These are phyloP conservation scores for Cardamine occulta DNA, from an alignment of 345 rosid genomes.

Conservation along the genomic window DNA sequence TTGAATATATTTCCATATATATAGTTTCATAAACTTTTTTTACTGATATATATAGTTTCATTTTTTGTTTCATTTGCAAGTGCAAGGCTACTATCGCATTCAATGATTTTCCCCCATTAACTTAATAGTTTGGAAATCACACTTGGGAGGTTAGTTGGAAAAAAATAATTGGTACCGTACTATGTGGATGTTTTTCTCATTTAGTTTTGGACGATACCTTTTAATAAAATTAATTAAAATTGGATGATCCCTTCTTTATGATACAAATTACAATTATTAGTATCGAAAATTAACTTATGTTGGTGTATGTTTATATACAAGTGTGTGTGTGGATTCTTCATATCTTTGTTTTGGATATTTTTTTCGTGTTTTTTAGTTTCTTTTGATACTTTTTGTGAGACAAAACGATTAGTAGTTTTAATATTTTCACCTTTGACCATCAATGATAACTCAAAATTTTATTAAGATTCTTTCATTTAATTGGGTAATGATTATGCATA, in stretches of 20 bases:
- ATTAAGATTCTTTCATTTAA: not conserved
- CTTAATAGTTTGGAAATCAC: not conserved
- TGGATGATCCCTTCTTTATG: not conserved
- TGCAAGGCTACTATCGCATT: not conserved
- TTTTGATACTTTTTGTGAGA: constrained; percentile 10
- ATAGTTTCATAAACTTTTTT: constrained; percentile 10
- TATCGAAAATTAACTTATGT: not conserved
- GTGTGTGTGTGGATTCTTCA: not conserved
- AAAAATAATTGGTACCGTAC: not conserved
- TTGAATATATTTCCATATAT: not conserved
- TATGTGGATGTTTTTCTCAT: not conserved
- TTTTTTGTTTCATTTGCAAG: not conserved
- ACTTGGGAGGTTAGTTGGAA: not conserved
- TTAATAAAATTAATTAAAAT: too few species aligned
- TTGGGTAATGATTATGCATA: constrained; percentile 16
- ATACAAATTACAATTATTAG: not conserved
- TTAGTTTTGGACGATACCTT: not conserved
- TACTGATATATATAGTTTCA: not conserved
- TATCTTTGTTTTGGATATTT: not conserved
- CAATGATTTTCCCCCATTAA: not conserved
- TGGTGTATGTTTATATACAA: not conserved
- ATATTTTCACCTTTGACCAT: constrained; percentile 19
- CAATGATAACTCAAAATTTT: not conserved
- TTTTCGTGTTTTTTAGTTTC: not conserved
- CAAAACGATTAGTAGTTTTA: not conserved